Evolutionary conservation across 139 green algal species (phyloP).

Genomic region (Micractinium sp.): DNA sequence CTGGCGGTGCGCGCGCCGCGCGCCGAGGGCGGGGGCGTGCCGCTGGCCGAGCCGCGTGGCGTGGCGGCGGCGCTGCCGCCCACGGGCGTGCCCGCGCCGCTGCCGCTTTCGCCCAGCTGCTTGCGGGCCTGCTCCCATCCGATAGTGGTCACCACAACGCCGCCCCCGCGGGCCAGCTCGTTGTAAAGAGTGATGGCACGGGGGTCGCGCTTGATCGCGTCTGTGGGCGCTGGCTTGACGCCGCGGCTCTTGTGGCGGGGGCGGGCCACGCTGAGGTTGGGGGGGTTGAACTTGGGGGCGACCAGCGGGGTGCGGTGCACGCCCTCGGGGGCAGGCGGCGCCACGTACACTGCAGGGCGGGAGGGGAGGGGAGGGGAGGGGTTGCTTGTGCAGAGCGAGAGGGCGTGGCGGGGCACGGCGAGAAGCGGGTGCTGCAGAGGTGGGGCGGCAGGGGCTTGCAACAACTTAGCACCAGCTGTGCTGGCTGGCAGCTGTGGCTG

Average conservation of each 20-base stretch:
- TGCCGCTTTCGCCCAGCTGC: not conserved
- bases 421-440: not conserved
- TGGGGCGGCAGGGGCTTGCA: not conserved
- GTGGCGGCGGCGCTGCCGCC: not conserved
- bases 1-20: not conserved
- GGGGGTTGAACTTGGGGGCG: conserved; percentile 26
- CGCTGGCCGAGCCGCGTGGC: not conserved
- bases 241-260: conserved; percentile 2
- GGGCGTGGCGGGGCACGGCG: not conserved
- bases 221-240: not conserved
- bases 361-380: not conserved
- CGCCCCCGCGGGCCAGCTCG: conserved; percentile 25
- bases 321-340: not conserved
- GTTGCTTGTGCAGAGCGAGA: not conserved
- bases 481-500: no score
- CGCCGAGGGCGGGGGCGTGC: not conserved
- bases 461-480: not conserved
- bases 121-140: conserved; percentile 24
- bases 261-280: conserved; percentile 15
- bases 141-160: conserved; percentile 36
- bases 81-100: not conserved
- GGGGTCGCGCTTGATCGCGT: conserved; percentile 34
- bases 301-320: not conserved
- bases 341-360: not conserved
- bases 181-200: conserved; percentile 35